phyloP scores from a whole-genome alignment of 495 filamentous ascomycete genomes.

The Durotheca rogersii region DNA sequence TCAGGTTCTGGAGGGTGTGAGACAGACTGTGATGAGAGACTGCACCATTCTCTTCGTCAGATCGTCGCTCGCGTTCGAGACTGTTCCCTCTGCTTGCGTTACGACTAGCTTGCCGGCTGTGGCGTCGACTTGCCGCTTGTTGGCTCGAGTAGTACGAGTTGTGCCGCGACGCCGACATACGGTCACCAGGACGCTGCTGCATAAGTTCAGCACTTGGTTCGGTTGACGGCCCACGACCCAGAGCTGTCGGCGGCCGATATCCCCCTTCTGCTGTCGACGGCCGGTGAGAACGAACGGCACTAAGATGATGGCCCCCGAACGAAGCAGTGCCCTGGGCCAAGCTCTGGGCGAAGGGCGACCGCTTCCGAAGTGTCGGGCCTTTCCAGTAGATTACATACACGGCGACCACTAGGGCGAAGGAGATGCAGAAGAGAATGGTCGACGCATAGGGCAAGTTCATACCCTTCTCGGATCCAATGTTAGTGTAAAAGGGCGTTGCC shows the following conservation, averaged over 20 bases:
- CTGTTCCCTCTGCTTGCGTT: conserved; percentile 30
- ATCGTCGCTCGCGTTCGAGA: conserved; percentile 15
- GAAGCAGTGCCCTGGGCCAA: conserved; percentile 57
- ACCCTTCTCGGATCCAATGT: conserved; percentile 55
- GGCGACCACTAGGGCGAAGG: conserved; percentile 65
- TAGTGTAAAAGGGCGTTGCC: conserved; percentile 68
- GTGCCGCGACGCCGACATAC: conserved; percentile 28
- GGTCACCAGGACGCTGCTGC: conserved; percentile 27
- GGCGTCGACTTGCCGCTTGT: conserved; percentile 30
- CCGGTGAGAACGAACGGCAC: conserved; percentile 23
- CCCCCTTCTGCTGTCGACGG: conserved; percentile 20
- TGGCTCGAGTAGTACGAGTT: conserved; percentile 33
- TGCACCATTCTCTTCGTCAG: conserved; percentile 17
- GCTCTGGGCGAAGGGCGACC: conserved; percentile 73
- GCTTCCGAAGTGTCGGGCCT: conserved; percentile 65
- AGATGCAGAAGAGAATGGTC: conserved; percentile 71
- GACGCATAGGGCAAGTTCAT: conserved; percentile 67
- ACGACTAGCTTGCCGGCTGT: conserved; percentile 31
- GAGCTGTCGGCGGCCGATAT: conserved; percentile 10
- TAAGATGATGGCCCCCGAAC: conserved; percentile 33
- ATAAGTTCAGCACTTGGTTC: conserved; percentile 16
- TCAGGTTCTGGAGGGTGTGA: conserved; percentile 26
- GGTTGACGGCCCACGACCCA: conserved; percentile 11
- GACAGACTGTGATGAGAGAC: conserved; percentile 25
- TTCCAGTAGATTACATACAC: conserved; percentile 80